phyloP scores from a whole-genome alignment of 2,329 filamentous ascomycete species.

The Colletotrichum sp. region DNA sequence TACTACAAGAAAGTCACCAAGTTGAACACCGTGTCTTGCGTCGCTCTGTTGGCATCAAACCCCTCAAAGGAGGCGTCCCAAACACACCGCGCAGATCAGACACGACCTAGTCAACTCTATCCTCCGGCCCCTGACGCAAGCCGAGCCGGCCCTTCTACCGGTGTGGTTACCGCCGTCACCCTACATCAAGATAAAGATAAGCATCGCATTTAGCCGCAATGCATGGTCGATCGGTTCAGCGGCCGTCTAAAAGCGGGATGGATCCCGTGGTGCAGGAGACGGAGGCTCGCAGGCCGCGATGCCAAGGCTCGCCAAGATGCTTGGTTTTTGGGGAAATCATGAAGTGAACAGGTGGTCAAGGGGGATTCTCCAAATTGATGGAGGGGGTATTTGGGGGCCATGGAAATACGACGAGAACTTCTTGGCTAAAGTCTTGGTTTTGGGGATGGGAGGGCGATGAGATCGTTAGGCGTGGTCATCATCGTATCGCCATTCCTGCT shows the following conservation, averaged over 20 bases:
- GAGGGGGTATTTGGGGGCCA: neutral
- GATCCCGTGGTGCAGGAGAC: neutral
- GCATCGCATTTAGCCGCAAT: neutral
- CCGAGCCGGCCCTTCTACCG: neutral
- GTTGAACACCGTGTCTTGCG: neutral
- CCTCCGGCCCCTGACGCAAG: neutral
- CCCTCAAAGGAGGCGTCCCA: neutral
- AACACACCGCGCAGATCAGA: neutral
- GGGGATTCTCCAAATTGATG: neutral
- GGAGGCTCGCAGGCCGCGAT: slow-evolving; percentile 5
- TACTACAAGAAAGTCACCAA: neutral
- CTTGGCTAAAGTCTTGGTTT: neutral
- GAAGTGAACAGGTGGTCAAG: neutral
- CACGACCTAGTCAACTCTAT: neutral
- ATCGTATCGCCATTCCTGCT: no score
- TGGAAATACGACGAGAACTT: neutral
- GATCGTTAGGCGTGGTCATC: no score
- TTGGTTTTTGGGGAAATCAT: neutral
- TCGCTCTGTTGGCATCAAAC: neutral
- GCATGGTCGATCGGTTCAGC: neutral
- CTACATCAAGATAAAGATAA: neutral
- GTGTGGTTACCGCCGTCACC: neutral
- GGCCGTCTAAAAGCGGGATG: neutral
- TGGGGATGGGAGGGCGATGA: neutral
- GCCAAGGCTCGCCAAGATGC: slow-evolving; percentile 18